Evolutionary conservation across 352 stramenopile genomes (phyloP), one percentile per base, ranked within the genome.

Genomic region (Phytophthora syringae): DNA sequence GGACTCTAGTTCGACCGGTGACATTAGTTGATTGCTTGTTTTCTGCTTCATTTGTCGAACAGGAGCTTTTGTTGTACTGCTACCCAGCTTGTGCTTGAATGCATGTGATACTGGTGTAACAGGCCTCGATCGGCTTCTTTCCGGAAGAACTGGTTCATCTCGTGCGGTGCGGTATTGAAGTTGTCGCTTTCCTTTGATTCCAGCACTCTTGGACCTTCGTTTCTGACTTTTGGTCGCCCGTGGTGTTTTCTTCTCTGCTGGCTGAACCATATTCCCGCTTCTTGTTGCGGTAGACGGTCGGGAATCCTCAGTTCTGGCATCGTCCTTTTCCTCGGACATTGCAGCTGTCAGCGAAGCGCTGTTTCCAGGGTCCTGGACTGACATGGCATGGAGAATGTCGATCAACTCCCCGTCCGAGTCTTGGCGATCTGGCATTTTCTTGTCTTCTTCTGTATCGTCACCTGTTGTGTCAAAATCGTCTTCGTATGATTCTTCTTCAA

Each of bases 401-500:
- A 83, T 78, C 42, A 86, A 44, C 11, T 86, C 77, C 2, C 62
- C 51, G 25, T 83, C 74, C 3, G 72, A 77, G 15, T 52, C 48
- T 30, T 56, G 37, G 5, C 47, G 64, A 63, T 27, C 49, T 22
- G 30, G 21, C 58, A 60, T 67, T 13, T 40, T 47, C 32, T 56
- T 52, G 36, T 39, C 53, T 34, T 22, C 64, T 6, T 62, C 25
- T 5, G 16, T 50, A 22, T 64, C 51, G 36, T 68, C 51, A 45
- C 22, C 58, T n/a, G 34, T 60, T 16, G 25, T 59, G 34, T 83
- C 72, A 21, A 86, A 86, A 22, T 83, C 77, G 25, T 82, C 77
- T 55, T 86, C 77, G 32, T 81, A 82, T 5, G 71, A 67, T 39
- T 79, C 70, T 18, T 75, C 70, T 1, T 73, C n/a, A n/a, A n/a